Evolutionary conservation across 2,329 filamentous ascomycete species (phyloP), one percentile per base, ranked within the genome.

Genomic region (Penicillium sp.): DNA sequence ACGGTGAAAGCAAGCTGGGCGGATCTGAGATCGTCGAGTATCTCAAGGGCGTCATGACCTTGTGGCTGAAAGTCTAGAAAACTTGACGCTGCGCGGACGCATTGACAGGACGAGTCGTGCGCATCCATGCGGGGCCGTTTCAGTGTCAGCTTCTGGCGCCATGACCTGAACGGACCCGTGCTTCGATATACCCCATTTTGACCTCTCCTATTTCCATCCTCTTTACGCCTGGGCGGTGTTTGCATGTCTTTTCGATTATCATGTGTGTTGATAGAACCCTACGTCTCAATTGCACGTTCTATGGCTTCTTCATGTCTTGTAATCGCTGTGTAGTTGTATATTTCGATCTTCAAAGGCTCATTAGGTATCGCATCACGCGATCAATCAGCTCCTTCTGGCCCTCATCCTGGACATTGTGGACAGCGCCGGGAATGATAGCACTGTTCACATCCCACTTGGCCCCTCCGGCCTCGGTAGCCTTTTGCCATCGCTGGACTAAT

Each of bases 21-120:
- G 90, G 90, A 0, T 88, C 92, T 68, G 94, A 99, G 81, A 96
- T 99, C 75, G 89, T 95, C 51, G 90, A 96, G 75, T 99, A 97
- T 73, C 86, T 91, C 47, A 95, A 95, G 80, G 89, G 89, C 3
- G 87, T 94, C 34, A 72, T 92, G 58, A 84, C 76, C 58, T 74
- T 94, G 64, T 94, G 89, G 88, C 75, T 89, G 67, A 90, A 87
- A 77, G 88, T 91, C 58, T 91, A 55, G 26, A 6, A 72, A 6
- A 53, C 33, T 9, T 38, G 23, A 16, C 21, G 36, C 21, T 31
- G 29, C 21, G 31, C 39, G 44, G 16, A 44, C 51, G 43, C 36
- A 51, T 49, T 47, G 58, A 45, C 34, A 47, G 54, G 18, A 53
- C 44, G 46, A 50, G 39, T 46, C 41, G 38, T 47, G 48, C 53